phyloP scores from a whole-genome alignment of 768 basidiomycete species.

The Phanerodontia chrysosporium region DNA sequence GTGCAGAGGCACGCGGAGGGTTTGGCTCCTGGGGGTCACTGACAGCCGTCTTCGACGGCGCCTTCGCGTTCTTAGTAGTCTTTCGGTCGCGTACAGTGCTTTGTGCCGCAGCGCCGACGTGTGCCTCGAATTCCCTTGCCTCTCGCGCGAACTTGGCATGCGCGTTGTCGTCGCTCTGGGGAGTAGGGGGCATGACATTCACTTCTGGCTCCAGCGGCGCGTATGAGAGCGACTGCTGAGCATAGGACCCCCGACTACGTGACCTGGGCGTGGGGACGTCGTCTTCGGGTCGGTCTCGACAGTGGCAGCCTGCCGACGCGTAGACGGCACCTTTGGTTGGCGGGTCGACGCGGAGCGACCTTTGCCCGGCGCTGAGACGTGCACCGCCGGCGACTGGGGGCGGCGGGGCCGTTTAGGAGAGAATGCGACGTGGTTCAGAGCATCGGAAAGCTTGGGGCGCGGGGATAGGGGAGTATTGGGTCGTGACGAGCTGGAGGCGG shows the following conservation, averaged over 20 bases:
- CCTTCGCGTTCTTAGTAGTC: neutral
- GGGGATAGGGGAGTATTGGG: conserved; percentile 36
- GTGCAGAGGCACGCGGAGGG: neutral
- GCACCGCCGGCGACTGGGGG: conserved; percentile 24
- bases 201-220: conserved; percentile 42
- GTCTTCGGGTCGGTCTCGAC: conserved; percentile 10
- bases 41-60: neutral
- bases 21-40: neutral
- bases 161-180: conserved; percentile 37
- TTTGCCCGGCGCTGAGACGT: neutral
- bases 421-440: conserved; percentile 65
- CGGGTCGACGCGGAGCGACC: neutral
- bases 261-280: conserved; percentile 8
- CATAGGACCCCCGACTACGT: conserved; percentile 3
- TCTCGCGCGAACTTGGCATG: conserved; percentile 55
- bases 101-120: conserved; percentile 7
- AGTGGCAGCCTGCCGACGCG: conserved; percentile 10
- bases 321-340: conserved; percentile 6
- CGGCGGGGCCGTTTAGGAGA: conserved; percentile 73
- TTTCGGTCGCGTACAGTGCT: conserved; percentile 14
- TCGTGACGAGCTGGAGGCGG: conserved; percentile 38
- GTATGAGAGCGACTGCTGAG: conserved; percentile 23
- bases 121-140: conserved; percentile 43
- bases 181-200: conserved; percentile 57
- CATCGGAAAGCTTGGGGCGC: conserved; percentile 66